Evolutionary conservation across 768 basidiomycete species (phyloP), one percentile per base, ranked within the genome.

Genomic region (Trametes cinnabarina): DNA sequence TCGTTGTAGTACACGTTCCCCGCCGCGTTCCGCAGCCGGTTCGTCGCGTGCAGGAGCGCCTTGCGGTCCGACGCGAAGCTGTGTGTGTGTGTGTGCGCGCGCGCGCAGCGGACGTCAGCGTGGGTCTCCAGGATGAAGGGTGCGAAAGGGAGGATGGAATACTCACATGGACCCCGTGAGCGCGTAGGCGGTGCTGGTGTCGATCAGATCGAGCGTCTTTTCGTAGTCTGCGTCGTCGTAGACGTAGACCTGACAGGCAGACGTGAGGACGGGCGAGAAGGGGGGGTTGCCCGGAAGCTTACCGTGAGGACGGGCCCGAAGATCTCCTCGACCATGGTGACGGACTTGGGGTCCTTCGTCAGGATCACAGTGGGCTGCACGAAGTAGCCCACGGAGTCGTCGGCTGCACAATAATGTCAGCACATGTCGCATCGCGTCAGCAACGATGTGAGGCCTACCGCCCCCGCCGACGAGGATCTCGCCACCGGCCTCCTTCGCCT

Each of bases 1-100:
- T 98, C 95, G 73, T 98, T 98, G 76, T 94, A 93, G 78, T 99
- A 99, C 55, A 96, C 86, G 72, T 98, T 99, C 3, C 97, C 97
- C 3, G 97, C 92, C 1, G 94, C 80, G 74, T 96, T 89, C 55
- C 94, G 88, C 42, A 99, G 82, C 53, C 80, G 82, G 75, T 89
- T 88, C 41, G 92, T 87, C 2, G 94, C 92, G 32, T 77, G 76
- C 62, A 94, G 74, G 55, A 98, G 82, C 6, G 88, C 93, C 25
- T 82, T 78, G 64, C 97, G 89, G 64, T 94, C 90, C 2, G 79
- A 66, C 12, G 94, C 79, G 76, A 98, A 98, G 73, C 94, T 94
- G 68, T 51, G 48, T n/a, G n/a, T n/a, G n/a, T n/a, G n/a, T n/a
- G n/a, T n/a, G 43, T 40, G 6, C 35, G 17, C 41, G 35, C 8